phyloP scores from a whole-genome alignment of 1,284 basidiomycete genomes.

The Tylopilus sp. region DNA sequence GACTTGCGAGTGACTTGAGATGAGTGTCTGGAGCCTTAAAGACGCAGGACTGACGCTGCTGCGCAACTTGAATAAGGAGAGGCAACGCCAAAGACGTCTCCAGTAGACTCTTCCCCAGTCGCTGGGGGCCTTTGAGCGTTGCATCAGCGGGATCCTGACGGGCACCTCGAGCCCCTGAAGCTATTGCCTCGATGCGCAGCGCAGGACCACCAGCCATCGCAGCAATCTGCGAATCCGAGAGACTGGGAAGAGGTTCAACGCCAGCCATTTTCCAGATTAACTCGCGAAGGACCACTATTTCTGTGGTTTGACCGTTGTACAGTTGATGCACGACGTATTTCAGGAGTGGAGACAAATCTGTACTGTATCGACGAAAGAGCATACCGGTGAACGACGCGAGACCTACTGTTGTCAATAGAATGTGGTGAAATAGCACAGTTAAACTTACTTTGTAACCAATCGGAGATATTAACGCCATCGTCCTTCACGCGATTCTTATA shows the following conservation, averaged over 20 bases:
- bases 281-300: slow-evolving; percentile 88
- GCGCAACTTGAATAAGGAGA: slow-evolving; percentile 82
- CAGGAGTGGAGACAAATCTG: slow-evolving; percentile 80
- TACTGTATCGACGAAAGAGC: slow-evolving; percentile 82
- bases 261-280: slow-evolving; percentile 95
- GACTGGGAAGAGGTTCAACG: slow-evolving; percentile 83
- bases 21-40: slow-evolving; percentile 67
- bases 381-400: slow-evolving; percentile 91
- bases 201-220: slow-evolving; percentile 88
- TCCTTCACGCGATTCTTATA: slow-evolving; percentile 83
- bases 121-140: slow-evolving; percentile 55
- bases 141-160: slow-evolving; percentile 60
- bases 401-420: slow-evolving; percentile 42
- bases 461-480: slow-evolving; percentile 86
- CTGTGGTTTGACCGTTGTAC: slow-evolving; percentile 76
- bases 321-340: slow-evolving; percentile 92
- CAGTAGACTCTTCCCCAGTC: slow-evolving; percentile 68
- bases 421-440: slow-evolving; percentile 2
- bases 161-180: slow-evolving; percentile 66
- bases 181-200: slow-evolving; percentile 81
- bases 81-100: slow-evolving; percentile 73
- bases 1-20: slow-evolving; percentile 77
- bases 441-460: slow-evolving; percentile 88
- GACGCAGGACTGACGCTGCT: slow-evolving; percentile 79
- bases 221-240: slow-evolving; percentile 83